Conservation (phyloP, 2,329 filamentous ascomycete species). For the Lasiodiplodia sp. region DNA sequence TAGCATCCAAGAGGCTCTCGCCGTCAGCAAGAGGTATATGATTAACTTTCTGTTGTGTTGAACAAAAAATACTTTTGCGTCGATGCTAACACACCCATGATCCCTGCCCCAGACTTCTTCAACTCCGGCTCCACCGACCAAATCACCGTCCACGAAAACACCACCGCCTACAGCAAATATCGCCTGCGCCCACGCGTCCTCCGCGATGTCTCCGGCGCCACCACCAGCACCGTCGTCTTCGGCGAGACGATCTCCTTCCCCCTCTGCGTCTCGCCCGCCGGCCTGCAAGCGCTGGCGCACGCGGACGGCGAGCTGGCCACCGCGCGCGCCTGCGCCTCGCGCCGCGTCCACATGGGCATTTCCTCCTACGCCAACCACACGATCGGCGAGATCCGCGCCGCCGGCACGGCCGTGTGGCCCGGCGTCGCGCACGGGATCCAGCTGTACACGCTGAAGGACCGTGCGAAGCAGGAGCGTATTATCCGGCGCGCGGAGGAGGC, state of each 20-base stretch:
- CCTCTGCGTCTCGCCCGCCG: slow-evolving; percentile 51
- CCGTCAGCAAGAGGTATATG: slow-evolving; percentile 28
- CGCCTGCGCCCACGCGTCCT: slow-evolving; percentile 47
- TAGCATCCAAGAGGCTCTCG: slow-evolving; percentile 35
- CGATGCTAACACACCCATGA: neutral
- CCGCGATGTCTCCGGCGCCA: slow-evolving; percentile 47
- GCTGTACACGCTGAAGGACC: slow-evolving; percentile 54
- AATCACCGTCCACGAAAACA: slow-evolving; percentile 39
- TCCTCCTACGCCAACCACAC: slow-evolving; percentile 51
- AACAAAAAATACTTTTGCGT: neutral
- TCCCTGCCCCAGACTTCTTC: slow-evolving; percentile 36
- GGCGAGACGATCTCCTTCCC: slow-evolving; percentile 45
- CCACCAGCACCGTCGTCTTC: slow-evolving; percentile 46
- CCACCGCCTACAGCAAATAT: slow-evolving; percentile 41
- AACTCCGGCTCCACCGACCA: slow-evolving; percentile 40
- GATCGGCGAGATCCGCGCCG: slow-evolving; percentile 52
- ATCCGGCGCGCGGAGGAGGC: neutral
- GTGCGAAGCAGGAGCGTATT: slow-evolving; percentile 53
- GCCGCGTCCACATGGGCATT: slow-evolving; percentile 47
- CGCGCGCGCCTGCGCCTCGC: slow-evolving; percentile 48
- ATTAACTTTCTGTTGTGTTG: neutral
- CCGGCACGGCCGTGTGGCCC: slow-evolving; percentile 48
- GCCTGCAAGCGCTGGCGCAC: slow-evolving; percentile 54
- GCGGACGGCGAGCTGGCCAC: slow-evolving; percentile 53
- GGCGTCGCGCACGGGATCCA: slow-evolving; percentile 49